Percentiles rank a stretch among this genome's conserved stretches.
These are phyloP conservation scores for Fusarium citri DNA, from an alignment of 2,329 filamentous ascomycete species.

Conservation along the genomic window DNA sequence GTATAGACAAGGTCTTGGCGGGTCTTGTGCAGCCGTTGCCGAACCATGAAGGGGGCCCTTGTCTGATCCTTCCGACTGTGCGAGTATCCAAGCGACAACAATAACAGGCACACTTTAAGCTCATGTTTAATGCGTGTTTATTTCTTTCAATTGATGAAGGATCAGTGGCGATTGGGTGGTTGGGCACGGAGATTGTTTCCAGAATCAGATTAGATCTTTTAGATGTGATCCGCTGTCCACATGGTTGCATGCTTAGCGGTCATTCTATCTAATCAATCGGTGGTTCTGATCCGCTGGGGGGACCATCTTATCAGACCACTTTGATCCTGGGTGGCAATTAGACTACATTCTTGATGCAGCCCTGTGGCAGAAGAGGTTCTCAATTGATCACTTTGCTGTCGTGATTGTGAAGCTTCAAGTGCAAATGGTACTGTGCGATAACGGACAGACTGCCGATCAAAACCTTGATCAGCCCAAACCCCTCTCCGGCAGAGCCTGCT, in stretches of 20 bases:
- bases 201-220: constrained; percentile 22
- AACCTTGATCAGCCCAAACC: not conserved
- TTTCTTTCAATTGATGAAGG: not conserved
- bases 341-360: not conserved
- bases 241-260: not conserved
- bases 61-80: not conserved
- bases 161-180: not conserved
- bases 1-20: constrained; percentile 10
- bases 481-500: not conserved
- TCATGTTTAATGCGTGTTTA: not conserved
- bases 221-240: constrained; percentile 13
- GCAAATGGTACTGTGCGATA: not conserved
- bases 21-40: not conserved
- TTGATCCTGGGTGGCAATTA: not conserved
- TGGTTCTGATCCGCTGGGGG: not conserved
- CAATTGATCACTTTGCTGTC: too few relatives aligned
- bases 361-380: not conserved
- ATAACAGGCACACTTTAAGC: too few relatives aligned
- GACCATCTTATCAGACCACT: not conserved
- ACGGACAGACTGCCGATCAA: not conserved
- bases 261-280: constrained; percentile 19
- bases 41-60: not conserved
- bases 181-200: constrained; percentile 7
- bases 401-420: too few relatives aligned
- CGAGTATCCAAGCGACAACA: not conserved